phyloP scores from a whole-genome alignment of 1,284 basidiomycete species.

The Puccinia brachypodii region DNA sequence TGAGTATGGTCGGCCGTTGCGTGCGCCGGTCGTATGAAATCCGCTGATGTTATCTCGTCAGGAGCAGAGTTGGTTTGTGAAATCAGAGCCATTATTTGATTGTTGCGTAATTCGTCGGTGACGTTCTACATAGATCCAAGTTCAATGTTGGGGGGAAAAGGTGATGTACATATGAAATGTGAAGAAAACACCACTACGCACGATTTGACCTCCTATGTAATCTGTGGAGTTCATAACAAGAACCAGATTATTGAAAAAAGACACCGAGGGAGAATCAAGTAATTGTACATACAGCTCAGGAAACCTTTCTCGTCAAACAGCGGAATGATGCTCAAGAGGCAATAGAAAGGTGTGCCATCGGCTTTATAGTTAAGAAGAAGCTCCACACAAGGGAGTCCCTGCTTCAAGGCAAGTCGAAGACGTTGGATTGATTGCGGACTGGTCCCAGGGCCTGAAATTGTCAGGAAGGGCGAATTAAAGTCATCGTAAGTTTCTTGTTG shows the following conservation, averaged over 20 bases:
- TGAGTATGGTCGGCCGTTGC: neutral
- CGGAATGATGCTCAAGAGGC: slow-evolving; percentile 54
- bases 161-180: neutral
- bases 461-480: neutral
- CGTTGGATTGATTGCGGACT: slow-evolving; percentile 34
- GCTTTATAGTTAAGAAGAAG: slow-evolving; percentile 54
- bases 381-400: slow-evolving; percentile 46
- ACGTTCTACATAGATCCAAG: slow-evolving; percentile 14
- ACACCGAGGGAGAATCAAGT: neutral
- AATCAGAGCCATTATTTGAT: slow-evolving; percentile 6
- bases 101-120: slow-evolving; percentile 18
- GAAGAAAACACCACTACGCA: neutral
- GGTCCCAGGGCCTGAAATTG: slow-evolving; percentile 28
- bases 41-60: neutral
- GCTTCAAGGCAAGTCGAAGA: neutral
- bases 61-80: slow-evolving; percentile 11
- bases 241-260: neutral
- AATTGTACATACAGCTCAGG: slow-evolving; percentile 52
- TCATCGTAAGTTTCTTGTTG: neutral
- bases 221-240: neutral
- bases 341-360: slow-evolving; percentile 53
- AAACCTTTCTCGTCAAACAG: slow-evolving; percentile 51
- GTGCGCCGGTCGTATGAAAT: neutral
- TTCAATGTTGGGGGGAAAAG: neutral
- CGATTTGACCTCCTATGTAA: slow-evolving; percentile 43